Base-by-base conservation (phyloP, 1,284 basidiomycete genomes). In the Microbotryum silenes-acaulis region DNA sequence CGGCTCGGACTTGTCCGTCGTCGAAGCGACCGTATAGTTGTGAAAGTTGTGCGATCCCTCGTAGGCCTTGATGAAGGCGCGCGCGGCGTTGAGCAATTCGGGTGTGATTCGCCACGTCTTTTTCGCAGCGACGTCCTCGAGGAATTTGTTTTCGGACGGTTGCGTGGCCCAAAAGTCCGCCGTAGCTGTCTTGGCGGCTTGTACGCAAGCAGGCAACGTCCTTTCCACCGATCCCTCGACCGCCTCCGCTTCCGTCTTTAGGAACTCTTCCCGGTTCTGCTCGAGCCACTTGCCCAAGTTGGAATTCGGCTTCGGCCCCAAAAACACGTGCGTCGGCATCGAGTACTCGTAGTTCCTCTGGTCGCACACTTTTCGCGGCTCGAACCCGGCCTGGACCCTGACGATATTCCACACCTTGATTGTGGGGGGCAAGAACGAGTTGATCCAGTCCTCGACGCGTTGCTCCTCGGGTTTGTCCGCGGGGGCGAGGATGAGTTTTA, bases 261-360 rank as follows among this genome's bases (percentile, higher is more conserved):
- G 33, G 12, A 42, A 42, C 37, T 18, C 37, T 18, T 42, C 37
- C 16, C 65, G 57, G 10, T 37, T 18, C 48, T 54, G 60, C 54
- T 75, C 74, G 50, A 86, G 75, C 46, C 76, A 75, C 54, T 80
- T 79, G 65, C 81, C 78, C 45, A 91, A 79, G 6, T 82, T 80
- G 52, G 85, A 85, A 23, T 79, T 82, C 1, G 90, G 88, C 72
- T 87, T 88, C 2, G 96, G 92, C 2, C 94, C 93, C 21, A 98
- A 81, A 62, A 98, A 83, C 53, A 94, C 82, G 76, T 97, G 97
- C 2, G 91, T 88, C 0, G 96, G 96, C 69, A 99, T 86, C 76
- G 91, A 89, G 76, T 98, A 98, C 53, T 94, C 94, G 78, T 98
- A 98, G 77, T 91, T 89, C 62, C 94, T 83, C 68, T 91, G 93